Conservation (phyloP, 345 rosid genomes). For the Syzygium oleosum region DNA sequence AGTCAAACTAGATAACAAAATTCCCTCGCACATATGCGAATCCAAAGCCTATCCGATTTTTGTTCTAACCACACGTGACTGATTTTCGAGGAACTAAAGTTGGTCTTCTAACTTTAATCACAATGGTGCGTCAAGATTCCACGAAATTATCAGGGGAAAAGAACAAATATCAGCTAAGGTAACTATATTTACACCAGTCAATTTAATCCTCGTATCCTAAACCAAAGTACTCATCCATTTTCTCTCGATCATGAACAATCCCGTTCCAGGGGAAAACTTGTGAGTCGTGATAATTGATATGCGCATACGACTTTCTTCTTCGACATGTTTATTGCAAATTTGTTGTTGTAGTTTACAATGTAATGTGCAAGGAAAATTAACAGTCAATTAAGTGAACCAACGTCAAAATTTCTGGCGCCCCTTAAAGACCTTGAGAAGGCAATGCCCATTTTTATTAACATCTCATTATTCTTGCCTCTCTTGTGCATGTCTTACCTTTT, state of each 20-base stretch:
- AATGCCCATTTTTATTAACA: background rate
- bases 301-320: background rate
- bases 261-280: background rate
- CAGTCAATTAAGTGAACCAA: background rate
- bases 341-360: background rate
- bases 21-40: background rate
- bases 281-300: background rate
- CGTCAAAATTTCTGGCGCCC: background rate
- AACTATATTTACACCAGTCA: background rate
- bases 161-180: background rate
- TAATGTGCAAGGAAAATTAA: background rate
- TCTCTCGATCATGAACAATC: background rate
- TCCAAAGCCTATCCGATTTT: background rate
- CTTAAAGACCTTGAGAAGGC: background rate
- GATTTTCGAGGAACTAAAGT: background rate
- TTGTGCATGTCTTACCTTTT: background rate
- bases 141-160: background rate
- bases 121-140: background rate
- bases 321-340: background rate
- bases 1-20: background rate
- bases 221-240: background rate
- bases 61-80: background rate
- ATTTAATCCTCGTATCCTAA: background rate
- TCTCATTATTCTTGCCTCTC: background rate
- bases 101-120: background rate